Evolutionary conservation across 345 rosid genomes (phyloP), one percentile per base, ranked within the genome.

Genomic region (Eucalyptus regnans): DNA sequence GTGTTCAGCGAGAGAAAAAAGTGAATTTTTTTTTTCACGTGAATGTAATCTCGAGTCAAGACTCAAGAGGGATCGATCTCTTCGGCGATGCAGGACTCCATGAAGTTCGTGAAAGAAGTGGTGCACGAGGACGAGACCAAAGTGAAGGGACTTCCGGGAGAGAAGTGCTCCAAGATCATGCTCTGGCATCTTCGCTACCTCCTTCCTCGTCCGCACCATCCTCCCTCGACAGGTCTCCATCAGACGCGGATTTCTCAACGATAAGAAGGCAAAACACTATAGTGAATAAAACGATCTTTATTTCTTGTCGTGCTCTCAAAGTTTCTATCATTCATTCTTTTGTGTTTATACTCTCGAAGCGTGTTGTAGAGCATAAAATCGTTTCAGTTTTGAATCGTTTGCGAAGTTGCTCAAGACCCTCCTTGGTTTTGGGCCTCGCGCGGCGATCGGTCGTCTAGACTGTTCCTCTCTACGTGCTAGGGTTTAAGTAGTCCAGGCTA

Each of bases 131-230:
- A 96, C 43, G 98, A 97, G 91, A 92, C 94, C 9, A 96, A 96
- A 89, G 87, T 96, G 56, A 95, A 95, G 88, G 98, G 99, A 71
- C 94, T 96, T 88, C 94, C 98, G 44, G 87, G 91, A 16, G 93
- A 94, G 88, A 94, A 95, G 41, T 97, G 99, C 93, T 96, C 98
- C 16, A 97, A 93, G 91, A 91, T 97, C 91, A 91, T 96, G 99
- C 94, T 96, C 50, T 97, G 99, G 99, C 96, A 93, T 66, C 95
- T 97, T 89, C 91, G 87, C 50, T 91, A 92, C 58, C 93, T 94
- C 1, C 89, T 88, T 44, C 6, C 48, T 20, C 48, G 84, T 41
- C 48, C 12, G 20, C 84, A 10, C 11, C 48, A 12, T 76, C 84
- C 23, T 76, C 84, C 48, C 48, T 11, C 27, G 84, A 76, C 48